Percentiles rank a stretch among this genome's conserved stretches.
phyloP scores from a whole-genome alignment of 495 filamentous ascomycete genomes.

The Filosporella fistucella region DNA sequence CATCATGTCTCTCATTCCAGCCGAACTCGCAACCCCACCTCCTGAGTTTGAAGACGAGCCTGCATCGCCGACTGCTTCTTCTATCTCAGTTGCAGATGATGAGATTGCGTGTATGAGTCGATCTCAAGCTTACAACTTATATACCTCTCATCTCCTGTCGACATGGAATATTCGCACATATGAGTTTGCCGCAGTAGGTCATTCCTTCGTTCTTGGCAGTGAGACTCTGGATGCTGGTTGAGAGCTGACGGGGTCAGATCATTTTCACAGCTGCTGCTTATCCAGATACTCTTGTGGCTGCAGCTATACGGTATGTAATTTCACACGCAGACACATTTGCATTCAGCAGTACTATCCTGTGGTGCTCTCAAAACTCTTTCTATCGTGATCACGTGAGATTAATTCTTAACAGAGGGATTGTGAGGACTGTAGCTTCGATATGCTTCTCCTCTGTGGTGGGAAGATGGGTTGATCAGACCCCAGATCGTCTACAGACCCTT shows the following conservation, averaged over 20 bases:
- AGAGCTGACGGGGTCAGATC: constrained; percentile 16
- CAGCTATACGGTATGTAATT: constrained; percentile 30
- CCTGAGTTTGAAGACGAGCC: no score
- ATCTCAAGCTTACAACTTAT: constrained; percentile 36
- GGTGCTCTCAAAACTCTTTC: no score
- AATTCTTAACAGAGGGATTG: constrained; percentile 25
- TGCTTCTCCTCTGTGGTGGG: constrained; percentile 37
- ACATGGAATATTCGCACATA: constrained; percentile 70
- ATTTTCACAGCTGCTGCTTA: constrained; percentile 57
- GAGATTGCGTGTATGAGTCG: constrained; percentile 16
- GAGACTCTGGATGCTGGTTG: neutral
- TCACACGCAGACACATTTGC: no score
- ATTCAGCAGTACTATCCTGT: no score
- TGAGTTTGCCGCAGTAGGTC: constrained; percentile 53
- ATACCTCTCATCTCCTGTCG: constrained; percentile 59
- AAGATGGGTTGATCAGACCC: constrained; percentile 41
- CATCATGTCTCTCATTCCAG: no score
- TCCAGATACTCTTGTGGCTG: constrained; percentile 46
- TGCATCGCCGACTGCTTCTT: no score
- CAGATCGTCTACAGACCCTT: constrained; percentile 33
- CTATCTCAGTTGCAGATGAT: no score
- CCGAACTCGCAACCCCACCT: no score
- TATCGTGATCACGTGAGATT: constrained; percentile 26
- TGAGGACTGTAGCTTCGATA: constrained; percentile 32
- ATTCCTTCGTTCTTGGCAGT: constrained; percentile 26